Evolutionary conservation across 495 filamentous ascomycete genomes (phyloP), one percentile per base, ranked within the genome.

Genomic region (Penicillium argentinense): DNA sequence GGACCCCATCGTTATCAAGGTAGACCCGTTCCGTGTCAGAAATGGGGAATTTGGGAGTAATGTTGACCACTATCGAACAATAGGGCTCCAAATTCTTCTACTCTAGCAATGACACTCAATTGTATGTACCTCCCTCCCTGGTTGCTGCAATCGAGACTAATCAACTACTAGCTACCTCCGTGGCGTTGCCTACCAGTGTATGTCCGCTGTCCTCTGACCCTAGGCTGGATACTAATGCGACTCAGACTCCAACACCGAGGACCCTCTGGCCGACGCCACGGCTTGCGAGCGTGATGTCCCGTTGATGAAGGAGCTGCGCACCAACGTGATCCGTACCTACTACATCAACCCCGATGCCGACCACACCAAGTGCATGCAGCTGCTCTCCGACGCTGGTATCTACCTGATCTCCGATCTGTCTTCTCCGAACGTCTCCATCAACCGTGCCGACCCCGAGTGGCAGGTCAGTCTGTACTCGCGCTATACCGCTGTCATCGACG

Each of bases 261-360:
- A 86, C 53, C 91, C 93, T 41, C 77, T 98, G 25, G 80, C 89
- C 42, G 77, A 96, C 68, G 63, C 61, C 13, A 64, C 73, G 13
- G 64, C 69, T 47, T 97, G 92, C 75, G 69, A 75, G 54, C 87
- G 91, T 49, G 93, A 98, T 66, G 69, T 98, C 25, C 88, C 89
- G n/a, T 71, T 83, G 50, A 77, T 98, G 39, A 54, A 80, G 62
- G 76, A 87, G 53, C 76, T 96, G 27, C 75, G 78, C 46, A 92
- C 91, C 58, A 98, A 98, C 70, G 81, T 83, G 21, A 90, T 98
- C 62, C 92, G 93, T 59, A 89, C 91, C 13, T 98, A 98, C 68
- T 89, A 89, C 57, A 81, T 98, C 62, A 81, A 98, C 68, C 84
- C 93, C 13, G 79, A 75, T 8, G 64, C 72, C 45, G 78, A 96